Evolutionary conservation across 129 eudicot species (phyloP).

Genomic region (Flaveria brownii): DNA sequence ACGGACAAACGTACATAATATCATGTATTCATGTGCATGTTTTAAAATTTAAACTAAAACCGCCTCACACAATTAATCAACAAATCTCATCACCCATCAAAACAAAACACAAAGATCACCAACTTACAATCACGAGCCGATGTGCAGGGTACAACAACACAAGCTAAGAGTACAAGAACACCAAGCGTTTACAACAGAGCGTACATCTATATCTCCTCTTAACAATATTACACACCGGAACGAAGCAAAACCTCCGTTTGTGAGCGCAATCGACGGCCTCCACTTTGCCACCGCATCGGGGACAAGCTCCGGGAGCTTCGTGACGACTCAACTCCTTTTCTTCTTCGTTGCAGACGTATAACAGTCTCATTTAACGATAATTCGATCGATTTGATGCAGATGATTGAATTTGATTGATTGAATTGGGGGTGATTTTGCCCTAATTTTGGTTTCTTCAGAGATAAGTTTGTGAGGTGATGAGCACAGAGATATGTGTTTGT

Average conservation of each 20-base stretch:
- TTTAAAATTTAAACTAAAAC: no score
- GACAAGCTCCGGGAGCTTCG: conserved; percentile 42
- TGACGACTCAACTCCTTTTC: conserved; percentile 35
- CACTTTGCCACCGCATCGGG: conserved; percentile 42
- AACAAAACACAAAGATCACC: not conserved
- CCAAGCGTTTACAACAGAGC: conserved; percentile 37
- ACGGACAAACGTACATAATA: no score
- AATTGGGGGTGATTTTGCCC: not conserved
- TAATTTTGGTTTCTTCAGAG: conserved; percentile 1
- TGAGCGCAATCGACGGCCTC: conserved; percentile 35
- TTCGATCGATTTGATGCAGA: not conserved
- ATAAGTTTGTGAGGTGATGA: conserved; percentile 6
- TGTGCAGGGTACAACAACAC: not conserved
- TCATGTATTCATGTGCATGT: no score
- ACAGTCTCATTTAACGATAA: conserved; percentile 22
- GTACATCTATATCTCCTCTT: conserved; percentile 37
- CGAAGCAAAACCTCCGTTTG: conserved; percentile 39
- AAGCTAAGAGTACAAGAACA: conserved; percentile 29
- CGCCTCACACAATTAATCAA: no score
- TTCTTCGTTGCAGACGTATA: conserved; percentile 36
- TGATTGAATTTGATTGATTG: not conserved
- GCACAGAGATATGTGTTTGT: not conserved
- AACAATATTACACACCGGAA: conserved; percentile 36
- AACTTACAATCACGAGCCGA: not conserved
- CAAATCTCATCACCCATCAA: no score